Evolutionary conservation across 2,329 filamentous ascomycete species (phyloP), one percentile per base, ranked within the genome.

Genomic region (Niveomyces coronatus): DNA sequence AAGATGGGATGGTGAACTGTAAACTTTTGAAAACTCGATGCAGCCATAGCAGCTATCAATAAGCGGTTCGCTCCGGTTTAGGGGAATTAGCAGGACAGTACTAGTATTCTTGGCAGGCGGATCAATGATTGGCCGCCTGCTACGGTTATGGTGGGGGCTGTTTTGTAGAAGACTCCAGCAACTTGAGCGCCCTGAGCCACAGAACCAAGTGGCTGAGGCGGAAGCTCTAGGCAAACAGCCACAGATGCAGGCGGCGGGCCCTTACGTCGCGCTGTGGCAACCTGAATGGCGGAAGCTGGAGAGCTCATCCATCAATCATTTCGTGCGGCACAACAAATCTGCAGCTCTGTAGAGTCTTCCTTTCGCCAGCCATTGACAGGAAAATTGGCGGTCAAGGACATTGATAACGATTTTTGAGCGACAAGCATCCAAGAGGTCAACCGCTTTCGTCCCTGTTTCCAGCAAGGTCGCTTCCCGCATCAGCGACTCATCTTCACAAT

Each of bases 211-310:
- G n/a, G n/a, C n/a, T n/a, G n/a, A n/a, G n/a, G n/a, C n/a, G n/a
- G n/a, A n/a, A n/a, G n/a, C n/a, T n/a, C n/a, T n/a, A n/a, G n/a
- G n/a, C n/a, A n/a, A n/a, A n/a, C n/a, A n/a, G n/a, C n/a, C n/a
- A n/a, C n/a, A n/a, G n/a, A 27, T 32, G 29, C 23, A 33, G 30
- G 30, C 23, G 15, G 22, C 39, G 31, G 33, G 38, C 34, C 22
- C 44, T 51, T 56, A 56, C 53, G 53, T 56, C 52, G 56, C 53
- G 52, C 49, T 50, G 49, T 56, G 57, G 57, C 55, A 59, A 59
- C 56, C 57, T 59, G 47, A 50, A 52, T n/a, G n/a, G n/a, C n/a
- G n/a, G n/a, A n/a, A n/a, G n/a, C n/a, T n/a, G n/a, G n/a, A n/a
- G n/a, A 45, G 40, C 38, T 44, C 31, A 37, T 20, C 34, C 37